A percentile compares a stretch with the other conserved stretches of the same genome.
Conservation (phyloP, 495 filamentous ascomycete genomes). For the Neurospora pannonica region DNA sequence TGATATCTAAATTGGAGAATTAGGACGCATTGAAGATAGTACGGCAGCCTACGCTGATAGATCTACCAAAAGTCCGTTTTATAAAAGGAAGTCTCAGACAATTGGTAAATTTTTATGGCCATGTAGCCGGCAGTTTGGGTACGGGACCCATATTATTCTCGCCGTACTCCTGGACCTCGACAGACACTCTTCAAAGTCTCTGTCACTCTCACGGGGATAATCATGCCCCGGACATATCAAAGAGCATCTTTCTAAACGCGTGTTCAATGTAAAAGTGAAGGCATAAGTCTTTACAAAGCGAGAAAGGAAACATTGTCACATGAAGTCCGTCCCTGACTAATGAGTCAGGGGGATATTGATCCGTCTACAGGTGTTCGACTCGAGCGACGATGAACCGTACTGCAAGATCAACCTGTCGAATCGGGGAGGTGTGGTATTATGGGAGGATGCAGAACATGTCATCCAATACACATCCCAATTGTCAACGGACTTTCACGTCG, state of each 20-base stretch:
- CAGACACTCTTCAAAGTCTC: neutral
- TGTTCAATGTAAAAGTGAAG: neutral
- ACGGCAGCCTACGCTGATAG: fast-evolving
- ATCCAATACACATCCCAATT: neutral
- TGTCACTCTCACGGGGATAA: neutral
- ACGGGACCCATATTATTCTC: neutral
- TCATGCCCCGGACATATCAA: neutral
- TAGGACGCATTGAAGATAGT: neutral
- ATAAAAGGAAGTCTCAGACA: neutral
- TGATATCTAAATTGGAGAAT: neutral
- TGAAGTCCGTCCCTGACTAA: neutral
- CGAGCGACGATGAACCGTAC: constrained; percentile 1
- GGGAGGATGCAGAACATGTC: neutral
- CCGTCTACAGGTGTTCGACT: neutral
- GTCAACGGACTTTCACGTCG: neutral
- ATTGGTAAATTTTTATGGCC: neutral
- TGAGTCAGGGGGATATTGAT: neutral
- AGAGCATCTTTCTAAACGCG: neutral
- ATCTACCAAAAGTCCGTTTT: neutral
- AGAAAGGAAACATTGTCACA: neutral
- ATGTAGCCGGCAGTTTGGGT: neutral
- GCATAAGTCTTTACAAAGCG: neutral
- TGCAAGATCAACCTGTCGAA: neutral
- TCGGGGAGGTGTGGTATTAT: neutral
- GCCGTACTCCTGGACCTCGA: neutral